Evolutionary conservation across 83 land plant genomes (phyloP).

Genomic region (Diphasiastrum complanatum): DNA sequence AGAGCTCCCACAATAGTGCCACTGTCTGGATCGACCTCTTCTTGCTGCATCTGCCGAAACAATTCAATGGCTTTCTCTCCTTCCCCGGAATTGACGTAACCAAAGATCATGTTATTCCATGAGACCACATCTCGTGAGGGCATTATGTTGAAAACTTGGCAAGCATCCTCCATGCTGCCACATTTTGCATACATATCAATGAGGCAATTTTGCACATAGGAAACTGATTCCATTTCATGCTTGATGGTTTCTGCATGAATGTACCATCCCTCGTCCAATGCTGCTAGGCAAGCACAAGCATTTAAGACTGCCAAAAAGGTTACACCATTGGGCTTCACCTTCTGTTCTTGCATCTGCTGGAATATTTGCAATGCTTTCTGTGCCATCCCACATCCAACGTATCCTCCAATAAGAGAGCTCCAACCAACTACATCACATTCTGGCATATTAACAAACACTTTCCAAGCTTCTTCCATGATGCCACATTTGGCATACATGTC

Average conservation of each 20-base stretch:
- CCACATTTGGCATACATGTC: too few species aligned
- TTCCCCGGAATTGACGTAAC: not conserved
- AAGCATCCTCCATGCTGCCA: not conserved
- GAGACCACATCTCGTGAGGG: not conserved
- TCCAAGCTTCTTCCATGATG: too few species aligned
- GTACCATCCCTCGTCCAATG: not conserved
- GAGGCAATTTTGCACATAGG: not conserved
- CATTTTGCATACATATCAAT: not conserved
- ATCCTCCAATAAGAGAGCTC: too few species aligned
- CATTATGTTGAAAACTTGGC: not conserved
- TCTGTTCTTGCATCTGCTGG: too few species aligned
- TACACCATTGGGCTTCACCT: too few species aligned
- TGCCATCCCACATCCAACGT: too few species aligned
- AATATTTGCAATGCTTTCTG: too few species aligned
- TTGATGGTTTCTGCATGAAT: not conserved
- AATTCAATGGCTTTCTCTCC: not conserved
- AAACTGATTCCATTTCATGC: not conserved
- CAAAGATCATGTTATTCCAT: not conserved
- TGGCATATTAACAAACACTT: too few species aligned
- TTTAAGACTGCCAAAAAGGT: too few species aligned
- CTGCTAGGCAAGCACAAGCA: not conserved
- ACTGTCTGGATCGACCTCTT: not conserved
- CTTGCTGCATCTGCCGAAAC: not conserved
- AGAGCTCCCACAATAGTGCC: not conserved
- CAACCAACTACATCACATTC: too few species aligned